Percentiles rank a stretch among this genome's conserved stretches.
Evolutionary conservation across 2,329 filamentous ascomycete species (phyloP).

Genomic region (Apiospora phragmitis): DNA sequence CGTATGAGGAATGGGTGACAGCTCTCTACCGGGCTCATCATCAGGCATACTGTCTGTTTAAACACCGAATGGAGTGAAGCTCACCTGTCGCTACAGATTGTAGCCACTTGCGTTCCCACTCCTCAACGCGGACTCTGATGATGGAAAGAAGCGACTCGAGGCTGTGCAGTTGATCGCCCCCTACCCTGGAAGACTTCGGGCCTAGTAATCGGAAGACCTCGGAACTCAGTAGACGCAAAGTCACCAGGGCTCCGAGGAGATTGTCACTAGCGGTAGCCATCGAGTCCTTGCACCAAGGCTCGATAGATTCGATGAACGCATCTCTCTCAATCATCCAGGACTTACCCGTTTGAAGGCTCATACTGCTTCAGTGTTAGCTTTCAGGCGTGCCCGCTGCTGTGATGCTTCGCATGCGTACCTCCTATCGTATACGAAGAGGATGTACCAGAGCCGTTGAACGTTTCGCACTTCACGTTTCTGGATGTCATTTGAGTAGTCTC

Average conservation of each 20-base stretch:
- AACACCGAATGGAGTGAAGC: not conserved
- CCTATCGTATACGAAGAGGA: constrained; percentile 41
- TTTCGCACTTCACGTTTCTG: constrained; percentile 32
- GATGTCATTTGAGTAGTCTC: constrained; percentile 12
- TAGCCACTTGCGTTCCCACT: constrained; percentile 24
- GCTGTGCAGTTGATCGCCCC: constrained; percentile 19
- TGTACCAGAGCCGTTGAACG: constrained; percentile 38
- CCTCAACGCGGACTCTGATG: constrained; percentile 25
- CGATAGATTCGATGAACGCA: constrained; percentile 36
- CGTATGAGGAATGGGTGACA: constrained; percentile 37
- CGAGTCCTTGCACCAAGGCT: constrained; percentile 34
- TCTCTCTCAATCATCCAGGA: constrained; percentile 43
- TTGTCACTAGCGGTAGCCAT: constrained; percentile 28
- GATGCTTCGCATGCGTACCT: constrained; percentile 27
- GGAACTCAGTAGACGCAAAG: constrained; percentile 36
- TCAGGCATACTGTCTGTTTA: not conserved
- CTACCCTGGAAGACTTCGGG: constrained; percentile 14
- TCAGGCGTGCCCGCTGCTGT: not conserved
- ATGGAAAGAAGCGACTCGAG: constrained; percentile 26
- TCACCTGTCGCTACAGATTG: constrained; percentile 9
- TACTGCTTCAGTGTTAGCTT: constrained; percentile 22
- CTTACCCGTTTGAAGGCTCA: constrained; percentile 41
- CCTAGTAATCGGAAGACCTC: constrained; percentile 31
- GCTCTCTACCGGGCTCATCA: constrained; percentile 11
- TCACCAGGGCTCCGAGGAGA: constrained; percentile 37